phyloP scores from a whole-genome alignment of 164 flowering plant species.

The Dillenia suffruticosa region DNA sequence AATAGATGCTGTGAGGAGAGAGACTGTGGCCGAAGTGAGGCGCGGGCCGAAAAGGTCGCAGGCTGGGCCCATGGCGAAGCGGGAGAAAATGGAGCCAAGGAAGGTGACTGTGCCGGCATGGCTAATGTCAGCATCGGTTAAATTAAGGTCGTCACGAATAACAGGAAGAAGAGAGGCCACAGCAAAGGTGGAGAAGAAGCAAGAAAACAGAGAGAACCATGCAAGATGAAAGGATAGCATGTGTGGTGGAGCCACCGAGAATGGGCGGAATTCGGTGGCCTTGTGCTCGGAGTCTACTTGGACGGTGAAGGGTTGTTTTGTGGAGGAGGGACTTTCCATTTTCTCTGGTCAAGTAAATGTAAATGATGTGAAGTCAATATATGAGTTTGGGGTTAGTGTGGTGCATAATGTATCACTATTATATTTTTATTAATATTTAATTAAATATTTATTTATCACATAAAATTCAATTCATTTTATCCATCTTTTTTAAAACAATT shows the following conservation, averaged over 20 bases:
- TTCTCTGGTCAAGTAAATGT: too few species aligned
- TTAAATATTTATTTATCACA: too few species aligned
- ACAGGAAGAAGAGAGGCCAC: conserved; percentile 55
- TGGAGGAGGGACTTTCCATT: too few species aligned
- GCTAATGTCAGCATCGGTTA: conserved; percentile 39
- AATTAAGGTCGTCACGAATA: conserved; percentile 44
- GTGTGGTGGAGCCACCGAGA: conserved; percentile 46
- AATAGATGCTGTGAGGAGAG: conserved; percentile 46
- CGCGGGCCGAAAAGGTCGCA: conserved; percentile 68
- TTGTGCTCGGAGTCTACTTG: conserved; percentile 40
- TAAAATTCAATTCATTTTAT: too few species aligned
- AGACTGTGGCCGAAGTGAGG: conserved; percentile 41
- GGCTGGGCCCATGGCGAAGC: conserved; percentile 54
- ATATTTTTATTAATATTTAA: too few species aligned
- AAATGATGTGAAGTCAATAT: too few species aligned
- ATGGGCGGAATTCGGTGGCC: conserved; percentile 43
- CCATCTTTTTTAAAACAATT: too few species aligned
- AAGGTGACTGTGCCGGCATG: conserved; percentile 59
- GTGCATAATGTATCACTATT: too few species aligned
- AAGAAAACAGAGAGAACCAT: conserved; percentile 59
- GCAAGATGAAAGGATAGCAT: conserved; percentile 67
- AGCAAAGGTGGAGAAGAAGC: conserved; percentile 67
- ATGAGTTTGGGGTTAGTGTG: too few species aligned
- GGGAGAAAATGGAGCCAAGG: conserved; percentile 56
- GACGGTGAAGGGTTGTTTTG: conserved; percentile 10